Evolutionary conservation across 495 filamentous ascomycete genomes (phyloP).

Genomic region (Durotheca rogersii): DNA sequence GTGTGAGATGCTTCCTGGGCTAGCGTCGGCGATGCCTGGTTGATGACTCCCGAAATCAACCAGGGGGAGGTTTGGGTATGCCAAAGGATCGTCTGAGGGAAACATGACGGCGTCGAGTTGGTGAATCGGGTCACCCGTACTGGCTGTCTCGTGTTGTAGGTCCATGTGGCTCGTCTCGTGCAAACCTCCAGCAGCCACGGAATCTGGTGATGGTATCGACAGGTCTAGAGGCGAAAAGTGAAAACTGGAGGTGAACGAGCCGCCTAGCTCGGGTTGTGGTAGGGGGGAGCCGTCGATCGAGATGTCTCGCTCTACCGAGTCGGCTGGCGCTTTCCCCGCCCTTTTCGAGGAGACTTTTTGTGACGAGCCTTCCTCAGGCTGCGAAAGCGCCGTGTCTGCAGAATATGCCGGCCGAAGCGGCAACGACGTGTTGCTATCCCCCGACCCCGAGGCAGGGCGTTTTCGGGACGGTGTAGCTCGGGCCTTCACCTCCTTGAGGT

Average conservation of each 20-base stretch:
- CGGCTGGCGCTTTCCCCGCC: constrained; percentile 26
- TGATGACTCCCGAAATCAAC: constrained; percentile 51
- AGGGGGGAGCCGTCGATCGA: constrained; percentile 38
- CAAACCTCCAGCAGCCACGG: constrained; percentile 28
- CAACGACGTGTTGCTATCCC: constrained; percentile 30
- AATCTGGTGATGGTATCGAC: constrained; percentile 35
- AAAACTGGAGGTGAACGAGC: constrained; percentile 25
- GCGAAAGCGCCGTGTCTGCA: constrained; percentile 5
- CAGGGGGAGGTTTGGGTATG: constrained; percentile 83
- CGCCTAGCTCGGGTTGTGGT: constrained; percentile 24
- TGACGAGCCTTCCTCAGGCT: constrained; percentile 43
- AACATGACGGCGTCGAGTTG: constrained; percentile 92
- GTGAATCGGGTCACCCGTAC: constrained; percentile 54
- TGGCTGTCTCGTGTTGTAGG: constrained; percentile 35
- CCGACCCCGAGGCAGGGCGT: constrained; percentile 53
- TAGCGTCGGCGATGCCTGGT: constrained; percentile 15
- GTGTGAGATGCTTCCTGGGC: constrained; percentile 23
- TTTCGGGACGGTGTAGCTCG: constrained; percentile 53
- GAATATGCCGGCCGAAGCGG: constrained; percentile 8
- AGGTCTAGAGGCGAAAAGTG: constrained; percentile 31
- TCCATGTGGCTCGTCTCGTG: constrained; percentile 34
- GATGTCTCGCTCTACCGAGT: constrained; percentile 32
- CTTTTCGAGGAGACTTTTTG: constrained; percentile 28
- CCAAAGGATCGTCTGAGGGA: constrained; percentile 83
- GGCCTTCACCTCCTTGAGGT: constrained; percentile 51